Evolutionary conservation across 768 basidiomycete genomes (phyloP).

Genomic region (Pholiota molesta): DNA sequence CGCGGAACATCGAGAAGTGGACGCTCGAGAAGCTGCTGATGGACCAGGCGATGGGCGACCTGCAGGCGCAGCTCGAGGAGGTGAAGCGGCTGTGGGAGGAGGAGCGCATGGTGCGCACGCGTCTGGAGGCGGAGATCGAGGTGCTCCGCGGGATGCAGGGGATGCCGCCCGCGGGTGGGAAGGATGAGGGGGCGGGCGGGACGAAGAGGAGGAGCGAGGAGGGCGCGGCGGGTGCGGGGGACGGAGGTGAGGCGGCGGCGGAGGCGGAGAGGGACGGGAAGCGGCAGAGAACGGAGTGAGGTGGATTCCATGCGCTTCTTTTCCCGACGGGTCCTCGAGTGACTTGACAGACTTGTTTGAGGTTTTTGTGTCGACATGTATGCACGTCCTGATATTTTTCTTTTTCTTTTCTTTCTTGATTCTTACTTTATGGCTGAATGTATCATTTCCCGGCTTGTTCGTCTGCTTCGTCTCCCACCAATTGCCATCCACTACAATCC

Average conservation of each 20-base stretch:
- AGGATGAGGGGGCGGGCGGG: slow-evolving; percentile 25
- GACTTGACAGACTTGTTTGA: no score
- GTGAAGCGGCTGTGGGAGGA: slow-evolving; percentile 82
- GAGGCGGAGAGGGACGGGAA: slow-evolving; percentile 40
- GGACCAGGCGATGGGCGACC: slow-evolving; percentile 90
- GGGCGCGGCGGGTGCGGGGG: slow-evolving; percentile 34
- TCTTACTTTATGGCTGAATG: neutral
- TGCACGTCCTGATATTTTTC: neutral
- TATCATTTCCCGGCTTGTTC: neutral
- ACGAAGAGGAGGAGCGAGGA: slow-evolving; percentile 44
- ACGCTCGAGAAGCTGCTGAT: slow-evolving; percentile 89
- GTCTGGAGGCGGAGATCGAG: slow-evolving; percentile 69
- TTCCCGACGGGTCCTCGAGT: no score
- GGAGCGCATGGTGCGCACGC: slow-evolving; percentile 61
- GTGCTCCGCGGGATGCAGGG: slow-evolving; percentile 44
- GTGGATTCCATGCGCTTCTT: no score
- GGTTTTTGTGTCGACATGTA: neutral
- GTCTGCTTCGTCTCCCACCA: neutral
- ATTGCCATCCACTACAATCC: no score
- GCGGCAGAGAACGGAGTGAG: slow-evolving; percentile 45
- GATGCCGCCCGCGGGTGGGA: slow-evolving; percentile 9
- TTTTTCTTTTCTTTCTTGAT: slow-evolving; percentile 1
- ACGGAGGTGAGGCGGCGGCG: slow-evolving; percentile 25
- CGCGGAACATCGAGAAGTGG: slow-evolving; percentile 92
- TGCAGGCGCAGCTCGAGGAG: slow-evolving; percentile 84